Evolutionary conservation across 176 grass and related monocot genomes (phyloP).

Genomic region (Puya raimondii): DNA sequence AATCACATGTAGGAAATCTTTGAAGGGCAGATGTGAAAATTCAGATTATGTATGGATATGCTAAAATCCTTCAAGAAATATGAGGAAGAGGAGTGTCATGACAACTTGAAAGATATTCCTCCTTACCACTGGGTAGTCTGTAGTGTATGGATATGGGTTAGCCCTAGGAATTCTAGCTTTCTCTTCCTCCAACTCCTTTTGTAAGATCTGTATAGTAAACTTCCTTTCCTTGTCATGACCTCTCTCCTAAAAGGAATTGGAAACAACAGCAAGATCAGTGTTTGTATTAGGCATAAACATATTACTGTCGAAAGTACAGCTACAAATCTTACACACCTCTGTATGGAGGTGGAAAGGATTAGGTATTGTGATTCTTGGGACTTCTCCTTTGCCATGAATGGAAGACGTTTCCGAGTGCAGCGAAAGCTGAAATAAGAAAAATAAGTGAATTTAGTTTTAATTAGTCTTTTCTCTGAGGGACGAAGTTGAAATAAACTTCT

Average conservation of each 20-base stretch:
- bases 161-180: conserved; percentile 68
- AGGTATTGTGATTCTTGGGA: conserved; percentile 44
- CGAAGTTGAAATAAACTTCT: no score
- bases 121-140: conserved; percentile 83
- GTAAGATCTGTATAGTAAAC: conserved; percentile 39
- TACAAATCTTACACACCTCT: conserved; percentile 39
- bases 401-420: conserved; percentile 63
- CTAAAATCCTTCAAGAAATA: no score
- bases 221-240: conserved; percentile 69
- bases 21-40: no score
- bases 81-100: no score
- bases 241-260: conserved; percentile 50
- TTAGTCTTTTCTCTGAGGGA: neutral
- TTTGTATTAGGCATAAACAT: neutral
- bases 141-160: conserved; percentile 86
- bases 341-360: conserved; percentile 93
- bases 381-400: conserved; percentile 35
- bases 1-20: conserved; percentile 5
- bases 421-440: conserved; percentile 58
- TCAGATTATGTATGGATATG: no score
- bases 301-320: neutral
- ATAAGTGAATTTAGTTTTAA: neutral
- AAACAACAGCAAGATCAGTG: neutral
- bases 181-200: conserved; percentile 73
- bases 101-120: neutral